A percentile compares a stretch with the other conserved stretches of the same genome.
Conservation (phyloP, 345 rosid species). For the Jatropha curcas region DNA sequence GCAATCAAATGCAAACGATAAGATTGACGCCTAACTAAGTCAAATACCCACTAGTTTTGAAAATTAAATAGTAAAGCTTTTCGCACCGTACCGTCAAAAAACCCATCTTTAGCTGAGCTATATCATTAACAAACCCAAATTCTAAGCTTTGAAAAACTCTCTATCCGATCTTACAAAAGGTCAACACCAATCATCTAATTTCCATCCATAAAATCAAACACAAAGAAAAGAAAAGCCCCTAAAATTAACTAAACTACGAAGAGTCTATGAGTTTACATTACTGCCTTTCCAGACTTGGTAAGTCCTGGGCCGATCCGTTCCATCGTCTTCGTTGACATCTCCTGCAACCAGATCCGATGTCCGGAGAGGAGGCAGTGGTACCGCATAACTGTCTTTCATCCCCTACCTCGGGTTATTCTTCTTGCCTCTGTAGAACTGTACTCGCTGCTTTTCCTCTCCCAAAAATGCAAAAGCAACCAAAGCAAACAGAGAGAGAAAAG, state of each 20-base stretch:
- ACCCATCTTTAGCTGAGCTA: not conserved
- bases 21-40: not conserved
- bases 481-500: not conserved
- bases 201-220: not conserved
- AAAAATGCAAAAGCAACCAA: not conserved
- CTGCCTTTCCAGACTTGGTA: conserved; percentile 95
- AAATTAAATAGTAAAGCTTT: not conserved
- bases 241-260: not conserved
- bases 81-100: not conserved
- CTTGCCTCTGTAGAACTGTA: not conserved
- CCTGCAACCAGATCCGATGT: conserved; percentile 20
- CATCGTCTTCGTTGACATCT: conserved; percentile 22
- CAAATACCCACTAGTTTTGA: not conserved
- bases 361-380: conserved; percentile 20
- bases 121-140: not conserved
- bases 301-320: conserved; percentile 51
- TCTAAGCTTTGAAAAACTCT: not conserved
- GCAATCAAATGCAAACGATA: not conserved
- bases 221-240: not conserved
- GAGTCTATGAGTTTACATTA: conserved; percentile 55
- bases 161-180: not conserved
- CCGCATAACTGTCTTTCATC: conserved; percentile 25
- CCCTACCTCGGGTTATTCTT: not conserved
- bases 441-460: not conserved
- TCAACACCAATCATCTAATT: not conserved